A percentile compares a stretch with the other conserved stretches of the same genome.
phyloP scores from a whole-genome alignment of 163 green algal genomes.

The Coccomyxa subellipsoidea region DNA sequence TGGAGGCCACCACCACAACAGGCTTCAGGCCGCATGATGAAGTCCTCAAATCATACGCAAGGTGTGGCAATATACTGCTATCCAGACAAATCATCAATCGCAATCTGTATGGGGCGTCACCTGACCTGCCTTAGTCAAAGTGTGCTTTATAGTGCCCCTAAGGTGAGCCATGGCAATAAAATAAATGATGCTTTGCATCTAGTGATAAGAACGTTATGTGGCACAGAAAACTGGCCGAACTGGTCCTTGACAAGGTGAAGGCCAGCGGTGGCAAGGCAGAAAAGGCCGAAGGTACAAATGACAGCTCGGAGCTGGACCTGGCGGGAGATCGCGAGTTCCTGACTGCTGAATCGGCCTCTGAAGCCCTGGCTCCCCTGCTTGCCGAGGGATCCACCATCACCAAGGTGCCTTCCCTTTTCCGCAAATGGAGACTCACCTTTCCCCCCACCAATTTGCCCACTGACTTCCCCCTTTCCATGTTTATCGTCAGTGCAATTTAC shows the following conservation, averaged over 20 bases:
- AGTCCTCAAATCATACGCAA: conserved; percentile 40
- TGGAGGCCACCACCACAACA: conserved; percentile 76
- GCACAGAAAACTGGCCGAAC: conserved; percentile 5
- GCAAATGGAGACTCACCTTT: no score
- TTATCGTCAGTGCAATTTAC: no score
- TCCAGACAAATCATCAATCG: neutral
- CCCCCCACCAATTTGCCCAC: neutral
- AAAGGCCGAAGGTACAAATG: conserved; percentile 54
- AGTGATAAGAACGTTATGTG: neutral
- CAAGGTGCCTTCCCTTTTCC: conserved; percentile 49
- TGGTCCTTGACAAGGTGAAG: conserved; percentile 12
- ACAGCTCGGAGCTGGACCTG: conserved; percentile 49
- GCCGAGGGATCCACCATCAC: conserved; percentile 44
- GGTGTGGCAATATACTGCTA: no score
- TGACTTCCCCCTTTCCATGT: neutral
- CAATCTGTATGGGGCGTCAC: neutral
- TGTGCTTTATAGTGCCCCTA: neutral
- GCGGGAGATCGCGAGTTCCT: conserved; percentile 82
- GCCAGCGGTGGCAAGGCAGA: neutral
- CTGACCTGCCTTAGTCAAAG: no score
- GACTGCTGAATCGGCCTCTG: conserved; percentile 62
- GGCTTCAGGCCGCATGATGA: conserved; percentile 57
- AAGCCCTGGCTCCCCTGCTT: conserved; percentile 71
- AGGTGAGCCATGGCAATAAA: neutral
- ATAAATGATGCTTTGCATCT: neutral